A percentile compares a stretch with the other conserved stretches of the same genome.
These are phyloP conservation scores for Capsicum chinense DNA, from an alignment of 257 asterid genomes.

Conservation along the genomic window DNA sequence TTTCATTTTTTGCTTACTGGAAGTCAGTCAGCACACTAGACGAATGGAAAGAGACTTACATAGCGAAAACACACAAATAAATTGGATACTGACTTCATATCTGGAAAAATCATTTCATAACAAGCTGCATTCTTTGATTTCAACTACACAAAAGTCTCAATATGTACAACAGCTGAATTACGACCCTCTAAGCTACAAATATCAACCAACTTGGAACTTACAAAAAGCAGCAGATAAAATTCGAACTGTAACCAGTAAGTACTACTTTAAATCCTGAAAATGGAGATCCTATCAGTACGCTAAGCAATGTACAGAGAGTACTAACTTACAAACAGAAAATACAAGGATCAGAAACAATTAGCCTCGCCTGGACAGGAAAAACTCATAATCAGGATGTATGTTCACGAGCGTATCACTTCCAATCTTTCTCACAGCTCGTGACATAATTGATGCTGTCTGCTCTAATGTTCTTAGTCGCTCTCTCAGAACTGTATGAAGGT, in stretches of 20 bases:
- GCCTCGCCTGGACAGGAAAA: conserved; percentile 36
- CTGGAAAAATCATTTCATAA: background rate
- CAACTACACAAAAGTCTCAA: background rate
- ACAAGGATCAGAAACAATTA: background rate
- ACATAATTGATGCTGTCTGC: conserved; percentile 39
- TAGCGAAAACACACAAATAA: background rate
- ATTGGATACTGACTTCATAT: background rate
- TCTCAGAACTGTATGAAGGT: conserved; percentile 26
- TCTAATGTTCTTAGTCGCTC: conserved; percentile 37
- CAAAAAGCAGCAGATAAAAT: background rate
- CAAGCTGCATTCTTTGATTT: background rate
- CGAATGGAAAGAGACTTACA: background rate
- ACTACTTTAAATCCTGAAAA: background rate
- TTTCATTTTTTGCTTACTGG: background rate
- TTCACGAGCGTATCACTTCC: conserved; percentile 28
- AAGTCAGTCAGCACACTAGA: background rate
- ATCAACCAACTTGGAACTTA: background rate
- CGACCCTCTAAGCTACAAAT: background rate
- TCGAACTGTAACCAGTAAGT: conserved; percentile 4
- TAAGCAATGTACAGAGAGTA: conserved; percentile 13
- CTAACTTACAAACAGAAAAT: conserved; percentile 11
- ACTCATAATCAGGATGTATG: conserved; percentile 44
- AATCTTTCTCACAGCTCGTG: conserved; percentile 33
- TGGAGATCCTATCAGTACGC: conserved; percentile 6
- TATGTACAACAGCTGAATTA: conserved; percentile 20